phyloP scores from a whole-genome alignment of 148 eudicot genomes.

The Euryodendron excelsum region DNA sequence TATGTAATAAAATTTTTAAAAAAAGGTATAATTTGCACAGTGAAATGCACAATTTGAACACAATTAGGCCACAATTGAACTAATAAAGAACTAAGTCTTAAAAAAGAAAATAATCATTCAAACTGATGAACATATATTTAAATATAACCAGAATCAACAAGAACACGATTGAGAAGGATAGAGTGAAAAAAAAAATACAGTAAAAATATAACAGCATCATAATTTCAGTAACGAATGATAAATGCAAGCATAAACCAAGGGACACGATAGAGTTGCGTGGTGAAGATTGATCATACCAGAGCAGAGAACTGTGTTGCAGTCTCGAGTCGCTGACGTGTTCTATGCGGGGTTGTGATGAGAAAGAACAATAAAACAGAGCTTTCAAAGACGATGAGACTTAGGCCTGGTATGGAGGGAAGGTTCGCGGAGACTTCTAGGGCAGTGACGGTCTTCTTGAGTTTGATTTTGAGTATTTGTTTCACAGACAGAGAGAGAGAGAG shows the following conservation, averaged over 20 bases:
- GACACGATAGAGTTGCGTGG: neutral
- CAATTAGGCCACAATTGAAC: neutral
- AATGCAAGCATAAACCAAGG: no score
- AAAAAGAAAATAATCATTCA: no score
- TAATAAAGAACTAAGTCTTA: neutral
- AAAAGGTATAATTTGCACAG: no score
- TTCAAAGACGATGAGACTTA: neutral
- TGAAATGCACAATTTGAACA: no score
- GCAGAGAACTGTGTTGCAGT: neutral
- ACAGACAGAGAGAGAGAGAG: neutral
- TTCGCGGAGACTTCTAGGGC: constrained; percentile 16
- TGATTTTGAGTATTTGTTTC: constrained; percentile 1
- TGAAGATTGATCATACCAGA: constrained; percentile 1
- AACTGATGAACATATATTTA: no score
- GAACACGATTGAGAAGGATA: neutral
- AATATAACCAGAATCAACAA: no score
- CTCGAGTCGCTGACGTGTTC: neutral
- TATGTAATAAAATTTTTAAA: no score
- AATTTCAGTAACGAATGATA: neutral
- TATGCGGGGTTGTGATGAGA: no score
- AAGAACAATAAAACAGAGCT: neutral
- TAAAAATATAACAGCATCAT: neutral
- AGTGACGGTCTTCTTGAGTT: neutral
- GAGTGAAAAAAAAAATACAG: neutral
- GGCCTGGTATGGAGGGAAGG: neutral